Percentiles rank a stretch among this genome's conserved stretches.
Conservation (phyloP, 129 eudicot species). For the Centrapalus pauciflorus region DNA sequence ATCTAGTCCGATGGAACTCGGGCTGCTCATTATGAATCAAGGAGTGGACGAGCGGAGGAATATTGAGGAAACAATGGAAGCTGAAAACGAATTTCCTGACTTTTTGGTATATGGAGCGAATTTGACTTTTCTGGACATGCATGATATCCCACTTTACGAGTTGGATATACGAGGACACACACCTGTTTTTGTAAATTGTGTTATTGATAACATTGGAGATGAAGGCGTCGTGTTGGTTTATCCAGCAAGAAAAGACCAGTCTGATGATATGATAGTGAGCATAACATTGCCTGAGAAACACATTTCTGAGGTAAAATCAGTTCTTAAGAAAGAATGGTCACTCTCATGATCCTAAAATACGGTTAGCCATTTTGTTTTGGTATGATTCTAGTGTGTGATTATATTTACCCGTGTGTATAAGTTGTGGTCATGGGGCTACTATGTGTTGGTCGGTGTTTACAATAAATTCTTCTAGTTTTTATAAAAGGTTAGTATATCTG, state of each 20-base stretch:
- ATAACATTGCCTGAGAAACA: constrained; percentile 50
- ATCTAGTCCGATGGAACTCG: constrained; percentile 37
- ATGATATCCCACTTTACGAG: constrained; percentile 43
- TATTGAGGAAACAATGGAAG: constrained; percentile 44
- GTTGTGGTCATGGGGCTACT: neutral
- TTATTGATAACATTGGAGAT: constrained; percentile 66
- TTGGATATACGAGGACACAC: constrained; percentile 40
- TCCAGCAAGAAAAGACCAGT: constrained; percentile 24
- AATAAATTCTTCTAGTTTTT: neutral
- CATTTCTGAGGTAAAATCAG: constrained; percentile 27
- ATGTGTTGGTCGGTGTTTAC: neutral
- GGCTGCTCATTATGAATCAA: constrained; percentile 29
- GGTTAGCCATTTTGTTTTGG: neutral
- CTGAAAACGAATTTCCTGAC: constrained; percentile 32
- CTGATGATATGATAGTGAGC: constrained; percentile 36
- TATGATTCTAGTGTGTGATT: neutral
- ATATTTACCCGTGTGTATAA: neutral
- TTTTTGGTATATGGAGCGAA: constrained; percentile 63
- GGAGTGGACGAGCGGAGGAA: constrained; percentile 37
- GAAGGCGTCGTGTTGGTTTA: constrained; percentile 75
- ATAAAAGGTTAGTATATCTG: no score
- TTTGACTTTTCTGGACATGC: constrained; percentile 59
- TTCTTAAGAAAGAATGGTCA: constrained; percentile 40
- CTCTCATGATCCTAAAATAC: constrained; percentile 1
- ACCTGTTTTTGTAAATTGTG: constrained; percentile 48